These are phyloP conservation scores for Scutellaria galericulata DNA, from an alignment of 257 asterid genomes.

Conservation along the genomic window DNA sequence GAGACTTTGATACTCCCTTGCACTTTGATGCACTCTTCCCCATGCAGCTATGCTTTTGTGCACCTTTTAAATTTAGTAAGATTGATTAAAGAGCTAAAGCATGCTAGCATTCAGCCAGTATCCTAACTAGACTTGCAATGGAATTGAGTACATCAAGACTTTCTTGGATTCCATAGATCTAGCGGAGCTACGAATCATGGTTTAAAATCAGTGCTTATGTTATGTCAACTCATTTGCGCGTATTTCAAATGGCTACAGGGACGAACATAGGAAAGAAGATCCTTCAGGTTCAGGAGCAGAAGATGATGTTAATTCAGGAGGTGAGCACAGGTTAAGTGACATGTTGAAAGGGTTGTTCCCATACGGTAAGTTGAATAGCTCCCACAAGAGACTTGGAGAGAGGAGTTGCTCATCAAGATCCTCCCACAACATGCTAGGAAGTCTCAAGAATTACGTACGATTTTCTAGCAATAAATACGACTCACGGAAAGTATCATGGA, in stretches of 20 bases:
- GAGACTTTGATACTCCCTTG: too few relatives aligned
- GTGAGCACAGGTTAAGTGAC: slow-evolving; percentile 46
- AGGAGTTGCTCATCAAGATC: slow-evolving; percentile 40
- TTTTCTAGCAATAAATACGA: slow-evolving; percentile 36
- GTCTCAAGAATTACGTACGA: slow-evolving; percentile 44
- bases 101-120: too few relatives aligned
- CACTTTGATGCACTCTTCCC: too few relatives aligned
- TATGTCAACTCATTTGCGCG: slow-evolving; percentile 21
- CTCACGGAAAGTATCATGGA: slow-evolving; percentile 40
- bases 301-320: slow-evolving; percentile 30
- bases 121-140: too few relatives aligned
- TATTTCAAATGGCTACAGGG: slow-evolving; percentile 39
- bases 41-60: too few relatives aligned
- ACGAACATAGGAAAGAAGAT: not conserved
- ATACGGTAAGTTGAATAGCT: slow-evolving; percentile 46
- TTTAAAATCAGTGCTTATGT: not conserved
- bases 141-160: too few relatives aligned
- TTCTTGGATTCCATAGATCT: not conserved
- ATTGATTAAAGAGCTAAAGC: too few relatives aligned
- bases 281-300: slow-evolving; percentile 5
- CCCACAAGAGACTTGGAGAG: slow-evolving; percentile 41
- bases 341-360: slow-evolving; percentile 62
- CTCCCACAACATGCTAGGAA: slow-evolving; percentile 37
- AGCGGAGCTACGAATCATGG: slow-evolving; percentile 15
- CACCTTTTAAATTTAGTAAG: too few relatives aligned